Evolutionary conservation across 1,284 basidiomycete species (phyloP).

Genomic region (Leccinum subfulvum): DNA sequence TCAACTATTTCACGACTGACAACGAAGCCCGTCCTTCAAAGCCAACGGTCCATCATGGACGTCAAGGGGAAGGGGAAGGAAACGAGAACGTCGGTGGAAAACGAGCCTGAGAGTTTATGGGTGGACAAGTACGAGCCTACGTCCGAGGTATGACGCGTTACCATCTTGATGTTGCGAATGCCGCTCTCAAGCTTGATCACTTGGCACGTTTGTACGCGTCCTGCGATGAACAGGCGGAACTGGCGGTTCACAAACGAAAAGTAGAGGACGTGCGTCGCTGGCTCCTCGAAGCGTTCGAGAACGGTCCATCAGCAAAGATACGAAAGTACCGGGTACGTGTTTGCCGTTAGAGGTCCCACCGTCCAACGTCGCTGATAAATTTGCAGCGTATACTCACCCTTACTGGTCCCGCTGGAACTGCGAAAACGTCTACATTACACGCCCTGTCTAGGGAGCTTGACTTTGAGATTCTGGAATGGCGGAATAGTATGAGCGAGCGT

Average conservation of each 20-base stretch:
- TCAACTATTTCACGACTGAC: not conserved
- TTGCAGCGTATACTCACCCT: constrained; percentile 78
- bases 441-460: constrained; percentile 75
- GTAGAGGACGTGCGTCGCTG: constrained; percentile 83
- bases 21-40: constrained; percentile 2
- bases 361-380: not conserved
- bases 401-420: constrained; percentile 88
- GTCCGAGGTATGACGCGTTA: constrained; percentile 50
- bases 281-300: constrained; percentile 80
- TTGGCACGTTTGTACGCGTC: not conserved
- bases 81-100: not conserved
- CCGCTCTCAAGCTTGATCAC: not conserved
- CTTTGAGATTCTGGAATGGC: constrained; percentile 87
- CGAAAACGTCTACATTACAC: constrained; percentile 84
- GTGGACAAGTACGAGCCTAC: constrained; percentile 74
- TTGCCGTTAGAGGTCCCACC: not conserved
- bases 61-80: constrained; percentile 50
- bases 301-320: constrained; percentile 61
- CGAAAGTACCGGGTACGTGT: constrained; percentile 74
- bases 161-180: constrained; percentile 1
- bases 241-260: constrained; percentile 89
- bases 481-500: constrained; percentile 55
- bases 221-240: constrained; percentile 52
- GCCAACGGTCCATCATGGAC: constrained; percentile 19
- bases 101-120: constrained; percentile 61